Percentiles rank a stretch among this genome's conserved stretches.
phyloP scores from a whole-genome alignment of 768 basidiomycete genomes.

The Mycena amicta region DNA sequence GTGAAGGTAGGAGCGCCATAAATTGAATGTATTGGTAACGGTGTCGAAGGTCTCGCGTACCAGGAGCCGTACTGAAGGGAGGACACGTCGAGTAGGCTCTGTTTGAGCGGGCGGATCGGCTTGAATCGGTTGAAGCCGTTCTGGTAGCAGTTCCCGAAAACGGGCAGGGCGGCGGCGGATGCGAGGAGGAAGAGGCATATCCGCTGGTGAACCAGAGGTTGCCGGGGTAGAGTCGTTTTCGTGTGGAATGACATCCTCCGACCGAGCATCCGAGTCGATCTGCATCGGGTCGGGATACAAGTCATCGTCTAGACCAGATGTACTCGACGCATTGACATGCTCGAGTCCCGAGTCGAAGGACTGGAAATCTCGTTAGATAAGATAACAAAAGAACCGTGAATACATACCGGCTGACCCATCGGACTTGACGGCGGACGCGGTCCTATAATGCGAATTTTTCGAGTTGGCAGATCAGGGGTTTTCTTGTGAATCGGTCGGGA shows the following conservation, averaged over 20 bases:
- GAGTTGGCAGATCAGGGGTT: neutral
- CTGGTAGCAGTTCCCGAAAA: neutral
- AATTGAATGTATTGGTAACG: conserved; percentile 3
- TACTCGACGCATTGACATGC: too few relatives aligned
- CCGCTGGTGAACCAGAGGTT: too few relatives aligned
- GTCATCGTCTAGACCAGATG: neutral
- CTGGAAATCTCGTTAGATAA: neutral
- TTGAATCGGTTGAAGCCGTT: neutral
- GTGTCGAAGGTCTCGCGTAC: conserved; percentile 12
- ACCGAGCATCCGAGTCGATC: neutral
- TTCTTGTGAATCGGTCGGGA: neutral
- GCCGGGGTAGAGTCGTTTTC: too few relatives aligned
- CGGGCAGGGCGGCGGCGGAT: neutral
- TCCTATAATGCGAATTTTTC: neutral
- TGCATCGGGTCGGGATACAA: neutral
- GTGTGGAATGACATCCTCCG: too few relatives aligned
- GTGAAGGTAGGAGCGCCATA: conserved; percentile 15
- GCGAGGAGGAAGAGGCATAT: neutral
- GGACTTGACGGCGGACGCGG: neutral
- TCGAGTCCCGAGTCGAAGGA: too few relatives aligned
- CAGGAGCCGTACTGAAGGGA: conserved; percentile 3
- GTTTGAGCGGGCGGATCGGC: neutral
- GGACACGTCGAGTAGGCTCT: neutral
- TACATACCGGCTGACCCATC: neutral
- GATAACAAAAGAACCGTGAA: neutral